These are phyloP conservation scores for Saccharomycopsis fermentans DNA, from an alignment of 805 yeast species.

Conservation along the genomic window DNA sequence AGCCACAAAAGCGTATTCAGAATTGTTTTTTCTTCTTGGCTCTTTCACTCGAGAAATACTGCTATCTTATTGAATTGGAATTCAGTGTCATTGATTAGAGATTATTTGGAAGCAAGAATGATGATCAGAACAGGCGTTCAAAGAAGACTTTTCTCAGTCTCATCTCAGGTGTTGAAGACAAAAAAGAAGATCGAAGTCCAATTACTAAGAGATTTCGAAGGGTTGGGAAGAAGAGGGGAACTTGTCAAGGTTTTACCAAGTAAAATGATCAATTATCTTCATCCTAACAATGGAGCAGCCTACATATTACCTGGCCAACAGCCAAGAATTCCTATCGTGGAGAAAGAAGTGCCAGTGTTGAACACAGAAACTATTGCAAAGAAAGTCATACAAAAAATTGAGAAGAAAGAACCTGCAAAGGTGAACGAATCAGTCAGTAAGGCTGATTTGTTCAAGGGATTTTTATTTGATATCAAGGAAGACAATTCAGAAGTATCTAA, in stretches of 20 bases:
- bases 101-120: background rate
- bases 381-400: background rate
- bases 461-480: slow-evolving; percentile 2
- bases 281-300: slow-evolving; percentile 62
- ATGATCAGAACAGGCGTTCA: slow-evolving; percentile 1
- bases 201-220: slow-evolving; percentile 55
- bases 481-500: background rate
- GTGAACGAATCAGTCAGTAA: background rate
- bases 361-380: background rate
- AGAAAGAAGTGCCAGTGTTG: background rate
- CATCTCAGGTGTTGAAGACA: background rate
- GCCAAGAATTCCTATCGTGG: slow-evolving; percentile 16
- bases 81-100: too few species aligned
- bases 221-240: slow-evolving; percentile 60
- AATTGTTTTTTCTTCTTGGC: background rate
- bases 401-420: background rate
- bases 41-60: too few species aligned
- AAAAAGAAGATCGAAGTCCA: slow-evolving; percentile 56
- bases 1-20: too few species aligned
- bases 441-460: slow-evolving; percentile 1
- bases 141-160: slow-evolving; percentile 3
- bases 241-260: slow-evolving; percentile 68
- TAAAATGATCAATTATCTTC: slow-evolving; percentile 70
- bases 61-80: too few species aligned
- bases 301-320: slow-evolving; percentile 35